phyloP scores from a whole-genome alignment of 1,139 yeast species.

The Debaryomyces robertsiae region DNA sequence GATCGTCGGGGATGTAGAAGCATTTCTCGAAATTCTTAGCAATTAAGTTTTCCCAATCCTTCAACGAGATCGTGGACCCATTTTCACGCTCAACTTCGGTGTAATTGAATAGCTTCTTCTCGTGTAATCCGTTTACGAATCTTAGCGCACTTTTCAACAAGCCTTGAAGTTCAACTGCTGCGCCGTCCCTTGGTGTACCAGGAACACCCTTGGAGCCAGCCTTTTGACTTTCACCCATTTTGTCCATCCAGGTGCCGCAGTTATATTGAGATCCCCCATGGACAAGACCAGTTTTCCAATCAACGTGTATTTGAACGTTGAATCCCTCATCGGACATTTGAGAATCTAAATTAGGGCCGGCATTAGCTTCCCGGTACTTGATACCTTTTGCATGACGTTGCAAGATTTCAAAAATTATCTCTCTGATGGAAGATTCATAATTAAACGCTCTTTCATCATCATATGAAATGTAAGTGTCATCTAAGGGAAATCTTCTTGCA shows the following conservation, averaged over 20 bases:
- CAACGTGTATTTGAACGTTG: constrained; percentile 76
- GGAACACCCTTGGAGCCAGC: constrained; percentile 90
- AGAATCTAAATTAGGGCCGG: constrained; percentile 83
- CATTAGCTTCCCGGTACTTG: constrained; percentile 90
- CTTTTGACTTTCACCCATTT: constrained; percentile 90
- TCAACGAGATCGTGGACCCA: constrained; percentile 55
- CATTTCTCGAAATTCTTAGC: constrained; percentile 76
- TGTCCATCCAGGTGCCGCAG: constrained; percentile 99
- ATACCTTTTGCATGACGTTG: constrained; percentile 87
- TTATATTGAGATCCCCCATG: constrained; percentile 91
- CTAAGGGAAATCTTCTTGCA: constrained; percentile 83
- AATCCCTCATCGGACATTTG: constrained; percentile 95
- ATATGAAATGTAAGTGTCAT: constrained; percentile 72
- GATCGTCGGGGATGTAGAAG: constrained; percentile 71
- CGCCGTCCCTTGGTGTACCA: constrained; percentile 98
- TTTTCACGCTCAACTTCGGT: constrained; percentile 57
- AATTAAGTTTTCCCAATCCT: constrained; percentile 72
- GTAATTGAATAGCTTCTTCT: constrained; percentile 56
- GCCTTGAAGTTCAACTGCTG: constrained; percentile 92
- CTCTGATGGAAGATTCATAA: constrained; percentile 68
- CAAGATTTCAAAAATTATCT: constrained; percentile 78
- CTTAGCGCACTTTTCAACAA: constrained; percentile 79
- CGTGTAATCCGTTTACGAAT: constrained; percentile 66
- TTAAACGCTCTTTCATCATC: constrained; percentile 78
- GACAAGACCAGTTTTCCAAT: constrained; percentile 86